Conservation (phyloP, 805 yeast genomes). For the Clavispora phyllophila region DNA sequence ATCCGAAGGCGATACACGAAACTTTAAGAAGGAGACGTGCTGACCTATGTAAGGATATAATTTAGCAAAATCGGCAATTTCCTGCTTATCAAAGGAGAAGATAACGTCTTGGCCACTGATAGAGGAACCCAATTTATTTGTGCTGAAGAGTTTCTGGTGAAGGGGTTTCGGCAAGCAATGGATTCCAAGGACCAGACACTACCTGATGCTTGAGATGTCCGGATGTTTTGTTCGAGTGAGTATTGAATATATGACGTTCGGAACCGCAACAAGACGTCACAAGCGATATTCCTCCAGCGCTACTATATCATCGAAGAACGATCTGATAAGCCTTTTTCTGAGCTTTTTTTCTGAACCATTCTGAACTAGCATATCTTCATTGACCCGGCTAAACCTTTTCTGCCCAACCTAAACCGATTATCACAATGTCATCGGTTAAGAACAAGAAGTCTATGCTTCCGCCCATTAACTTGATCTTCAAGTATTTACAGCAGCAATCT, state of each 20-base stretch:
- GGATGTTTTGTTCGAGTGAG: not conserved
- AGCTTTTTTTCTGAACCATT: too few species aligned
- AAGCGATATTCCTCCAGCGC: not conserved
- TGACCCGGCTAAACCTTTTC: too few species aligned
- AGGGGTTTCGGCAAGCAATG: not conserved
- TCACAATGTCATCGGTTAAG: constrained; percentile 14
- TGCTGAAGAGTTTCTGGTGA: not conserved
- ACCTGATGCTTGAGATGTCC: not conserved
- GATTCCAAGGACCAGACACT: not conserved
- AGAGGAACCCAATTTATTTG: not conserved
- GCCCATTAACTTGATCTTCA: constrained; percentile 88
- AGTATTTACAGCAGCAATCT: constrained; percentile 76
- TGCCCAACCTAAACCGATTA: too few species aligned
- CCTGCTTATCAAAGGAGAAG: not conserved
- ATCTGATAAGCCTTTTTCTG: too few species aligned
- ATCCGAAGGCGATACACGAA: not conserved
- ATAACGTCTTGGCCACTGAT: not conserved
- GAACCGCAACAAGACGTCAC: not conserved
- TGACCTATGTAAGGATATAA: too few species aligned
- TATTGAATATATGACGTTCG: not conserved
- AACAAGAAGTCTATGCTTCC: constrained; percentile 54
- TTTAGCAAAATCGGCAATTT: not conserved
- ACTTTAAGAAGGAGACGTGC: not conserved
- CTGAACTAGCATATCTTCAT: too few species aligned
- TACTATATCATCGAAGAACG: too few species aligned